Conservation (phyloP, 768 basidiomycete species). For the Mycena sanguinolenta region DNA sequence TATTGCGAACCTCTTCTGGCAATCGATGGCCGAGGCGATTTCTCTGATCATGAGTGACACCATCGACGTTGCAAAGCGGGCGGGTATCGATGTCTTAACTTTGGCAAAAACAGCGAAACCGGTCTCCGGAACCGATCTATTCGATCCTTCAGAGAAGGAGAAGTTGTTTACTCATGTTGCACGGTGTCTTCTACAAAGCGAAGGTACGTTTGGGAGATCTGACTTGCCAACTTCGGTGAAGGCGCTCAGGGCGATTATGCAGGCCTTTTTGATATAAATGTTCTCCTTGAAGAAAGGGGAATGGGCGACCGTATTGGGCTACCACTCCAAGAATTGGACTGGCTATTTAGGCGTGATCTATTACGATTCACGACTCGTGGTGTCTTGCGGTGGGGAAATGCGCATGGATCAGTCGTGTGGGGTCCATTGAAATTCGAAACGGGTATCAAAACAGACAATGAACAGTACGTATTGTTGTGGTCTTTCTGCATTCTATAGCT, state of each 20-base stretch:
- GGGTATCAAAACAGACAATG: conserved; percentile 5
- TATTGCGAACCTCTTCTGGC: conserved; percentile 22
- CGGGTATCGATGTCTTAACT: conserved; percentile 19
- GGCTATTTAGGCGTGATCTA: conserved; percentile 7
- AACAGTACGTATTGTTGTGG: conserved; percentile 12
- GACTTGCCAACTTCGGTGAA: conserved; percentile 7
- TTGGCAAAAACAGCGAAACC: conserved; percentile 16
- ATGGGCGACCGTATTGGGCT: conserved; percentile 9
- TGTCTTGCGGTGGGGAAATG: conserved; percentile 12
- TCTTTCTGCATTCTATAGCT: conserved; percentile 6
- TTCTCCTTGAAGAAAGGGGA: conserved; percentile 10
- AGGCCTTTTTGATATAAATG: conserved; percentile 9
- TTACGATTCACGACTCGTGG: conserved; percentile 9
- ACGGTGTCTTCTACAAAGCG: conserved; percentile 12
- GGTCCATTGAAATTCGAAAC: conserved; percentile 12
- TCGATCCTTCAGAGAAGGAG: conserved; percentile 18
- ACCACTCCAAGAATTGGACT: conserved; percentile 6
- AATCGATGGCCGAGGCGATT: conserved; percentile 17
- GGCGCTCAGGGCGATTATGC: conserved; percentile 10
- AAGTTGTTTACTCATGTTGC: conserved; percentile 8
- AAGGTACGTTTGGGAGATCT: conserved; percentile 6
- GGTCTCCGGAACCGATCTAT: conserved; percentile 5
- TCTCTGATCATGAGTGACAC: conserved; percentile 23
- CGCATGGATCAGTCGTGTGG: conserved; percentile 9
- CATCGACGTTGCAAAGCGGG: conserved; percentile 19